Percentiles rank a stretch among this genome's conserved stretches.
phyloP scores from a whole-genome alignment of 2,329 filamentous ascomycete species.

The Emmonsiellopsis sp. region DNA sequence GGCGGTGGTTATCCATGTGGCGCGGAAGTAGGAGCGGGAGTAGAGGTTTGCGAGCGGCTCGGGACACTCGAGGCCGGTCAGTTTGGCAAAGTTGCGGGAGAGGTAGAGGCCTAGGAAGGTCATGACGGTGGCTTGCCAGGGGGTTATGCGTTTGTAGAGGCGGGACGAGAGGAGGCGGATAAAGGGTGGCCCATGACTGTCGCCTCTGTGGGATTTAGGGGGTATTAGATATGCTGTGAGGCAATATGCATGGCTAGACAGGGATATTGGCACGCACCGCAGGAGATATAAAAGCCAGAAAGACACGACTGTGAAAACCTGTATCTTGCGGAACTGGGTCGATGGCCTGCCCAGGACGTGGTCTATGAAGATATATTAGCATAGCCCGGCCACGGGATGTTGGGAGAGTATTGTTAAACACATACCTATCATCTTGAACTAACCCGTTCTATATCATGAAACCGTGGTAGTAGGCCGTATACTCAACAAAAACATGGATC shows the following conservation, averaged over 20 bases:
- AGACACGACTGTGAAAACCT: constrained; percentile 80
- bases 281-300: constrained; percentile 86
- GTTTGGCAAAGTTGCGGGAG: constrained; percentile 84
- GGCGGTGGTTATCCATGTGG: constrained; percentile 92
- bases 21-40: constrained; percentile 82
- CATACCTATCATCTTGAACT: constrained; percentile 1
- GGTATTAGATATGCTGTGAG: constrained; percentile 2
- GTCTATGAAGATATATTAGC: constrained; percentile 41
- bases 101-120: constrained; percentile 89
- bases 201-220: constrained; percentile 49
- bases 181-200: constrained; percentile 78
- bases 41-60: constrained; percentile 94
- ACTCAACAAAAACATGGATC: too few species aligned
- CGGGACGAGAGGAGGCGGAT: constrained; percentile 61
- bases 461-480: too few species aligned
- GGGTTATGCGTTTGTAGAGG: constrained; percentile 62
- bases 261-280: constrained; percentile 42
- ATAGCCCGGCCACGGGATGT: neutral
- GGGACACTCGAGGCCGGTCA: constrained; percentile 81
- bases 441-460: too few species aligned
- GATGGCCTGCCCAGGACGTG: constrained; percentile 89
- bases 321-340: constrained; percentile 80
- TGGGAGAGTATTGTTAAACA: neutral
- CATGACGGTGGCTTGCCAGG: constrained; percentile 81
- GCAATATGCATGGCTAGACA: neutral